Base-by-base conservation (phyloP, 495 filamentous ascomycete genomes). In the Penicillium maclennaniae region DNA sequence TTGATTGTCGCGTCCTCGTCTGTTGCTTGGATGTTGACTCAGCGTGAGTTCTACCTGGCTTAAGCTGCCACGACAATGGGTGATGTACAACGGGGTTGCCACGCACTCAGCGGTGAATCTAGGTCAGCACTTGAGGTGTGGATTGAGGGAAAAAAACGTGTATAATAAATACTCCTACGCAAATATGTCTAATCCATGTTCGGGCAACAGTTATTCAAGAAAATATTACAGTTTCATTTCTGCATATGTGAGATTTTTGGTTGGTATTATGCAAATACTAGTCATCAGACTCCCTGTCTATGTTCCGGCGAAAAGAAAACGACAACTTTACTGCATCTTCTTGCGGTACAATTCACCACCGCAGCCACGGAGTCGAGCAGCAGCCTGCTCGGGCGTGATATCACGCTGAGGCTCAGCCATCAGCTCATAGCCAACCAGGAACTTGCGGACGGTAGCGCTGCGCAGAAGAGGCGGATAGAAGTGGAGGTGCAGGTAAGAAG, bases 381-480 rank as follows among this genome's bases (percentile, higher is more conserved):
- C 89, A 12, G 95, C 93, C 68, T 98, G 93, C 69, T 98, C 93
- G 0, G 93, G 92, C 1, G 95, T 98, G 62, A 98, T 98, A 67
- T 98, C 93, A 44, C 93, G 82, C 69, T 98, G 93, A 23, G 93
- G 93, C 71, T 98, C 93, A 2, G 88, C 93, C 84, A 98, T 83
- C 76, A 98, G 72, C 71, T 98, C 79, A 63, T 72, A 85, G 47
- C 93, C 93, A 25, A 97, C 93, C 38, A 96, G 63, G 73, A 97
- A 98, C 76, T 98, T 98, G 51, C 87, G 83, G 28, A 98, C 95
- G 6, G 89, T 92, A 10, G 93, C 93, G 55, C 91, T 95, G 40
- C 93, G 83, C 56, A 98, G 78, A 37, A 98, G 76, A 7, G 93
- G 93, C 15, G 93, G 93, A 69, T 95, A 97, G 69, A 97, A 98